Base-by-base conservation (phyloP, 179 eudicot genomes). In the Silene vulgaris region DNA sequence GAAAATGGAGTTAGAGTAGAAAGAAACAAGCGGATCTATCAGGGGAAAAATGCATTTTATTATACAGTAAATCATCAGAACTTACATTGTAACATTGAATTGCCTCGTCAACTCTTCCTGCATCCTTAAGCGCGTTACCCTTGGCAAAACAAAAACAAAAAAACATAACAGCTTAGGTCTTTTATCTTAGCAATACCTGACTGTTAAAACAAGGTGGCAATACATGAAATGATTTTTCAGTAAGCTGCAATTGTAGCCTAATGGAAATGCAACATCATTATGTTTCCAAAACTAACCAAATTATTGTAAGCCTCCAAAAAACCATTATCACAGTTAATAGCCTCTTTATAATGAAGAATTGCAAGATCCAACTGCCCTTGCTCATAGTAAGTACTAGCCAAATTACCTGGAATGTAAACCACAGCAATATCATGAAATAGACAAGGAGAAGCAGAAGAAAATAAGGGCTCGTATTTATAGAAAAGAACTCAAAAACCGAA, bases 101-200 rank as follows among this genome's bases (percentile, higher is more conserved):
- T 65, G 98, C 96, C 80, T 94, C 96, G 45, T 92, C 92, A 59
- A 90, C 88, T 81, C 89, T 89, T 50, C 96, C 92, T 74, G 87
- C 84, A 88, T 94, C 97, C 87, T 94, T 94, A 63, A 94, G 86
- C 26, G 98, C 97, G 85, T 92, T 94, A 32, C 96, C 98, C 98
- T 94, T 74, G 69, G 61, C 71, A 77, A 59, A 16, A 81, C 14
- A 32, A 30, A 28, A 40, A 40, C 3, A 78, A 23, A 23, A 23
- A 23, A 23, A 73, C 56, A 61, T 16, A 56, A 30, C 4, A 71
- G 29, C 30, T 80, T 50, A 72, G 72, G 75, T 37, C 56, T 29
- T 60, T 7, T 50, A 61, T 32, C 40, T 54, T 23, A 65, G 73
- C 26, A 61, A 72, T 40, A 8, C 48, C 48, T 40, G 48, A 40